These are phyloP conservation scores for Microbotryum lychnidis-dioicae DNA, from an alignment of 1,284 basidiomycete genomes.

Conservation along the genomic window DNA sequence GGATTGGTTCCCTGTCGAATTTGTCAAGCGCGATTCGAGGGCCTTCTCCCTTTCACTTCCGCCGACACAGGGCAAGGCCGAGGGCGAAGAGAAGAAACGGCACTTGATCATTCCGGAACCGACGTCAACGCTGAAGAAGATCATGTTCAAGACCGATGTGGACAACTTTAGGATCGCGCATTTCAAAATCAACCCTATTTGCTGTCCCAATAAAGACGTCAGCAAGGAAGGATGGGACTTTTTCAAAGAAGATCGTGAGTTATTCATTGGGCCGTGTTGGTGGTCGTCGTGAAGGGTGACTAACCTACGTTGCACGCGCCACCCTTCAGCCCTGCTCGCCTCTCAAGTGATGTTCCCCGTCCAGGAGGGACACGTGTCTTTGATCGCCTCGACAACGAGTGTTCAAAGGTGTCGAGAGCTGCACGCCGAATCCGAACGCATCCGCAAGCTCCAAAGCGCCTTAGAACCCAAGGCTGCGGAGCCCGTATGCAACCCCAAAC, in stretches of 20 bases:
- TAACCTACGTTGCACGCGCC: background rate
- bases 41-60: conserved; percentile 31
- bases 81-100: conserved; percentile 30
- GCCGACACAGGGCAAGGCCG: conserved; percentile 28
- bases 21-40: conserved; percentile 29
- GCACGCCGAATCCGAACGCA: conserved; percentile 29
- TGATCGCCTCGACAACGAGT: conserved; percentile 31
- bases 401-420: conserved; percentile 27
- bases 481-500: conserved; percentile 13
- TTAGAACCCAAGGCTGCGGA: background rate
- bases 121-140: conserved; percentile 1
- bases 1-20: conserved; percentile 33
- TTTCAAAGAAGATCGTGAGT: conserved; percentile 34
- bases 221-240: conserved; percentile 30
- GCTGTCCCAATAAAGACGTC: conserved; percentile 19
- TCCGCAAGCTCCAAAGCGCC: conserved; percentile 18
- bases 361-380: conserved; percentile 29
- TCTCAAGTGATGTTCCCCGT: conserved; percentile 34
- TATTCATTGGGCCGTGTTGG: background rate
- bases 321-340: conserved; percentile 27
- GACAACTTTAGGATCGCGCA: conserved; percentile 23
- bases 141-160: conserved; percentile 29
- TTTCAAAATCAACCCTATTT: conserved; percentile 35
- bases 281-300: background rate
- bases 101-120: conserved; percentile 26